Evolutionary conservation across 805 yeast species (phyloP).

Genomic region (Lachancea kluyveri): DNA sequence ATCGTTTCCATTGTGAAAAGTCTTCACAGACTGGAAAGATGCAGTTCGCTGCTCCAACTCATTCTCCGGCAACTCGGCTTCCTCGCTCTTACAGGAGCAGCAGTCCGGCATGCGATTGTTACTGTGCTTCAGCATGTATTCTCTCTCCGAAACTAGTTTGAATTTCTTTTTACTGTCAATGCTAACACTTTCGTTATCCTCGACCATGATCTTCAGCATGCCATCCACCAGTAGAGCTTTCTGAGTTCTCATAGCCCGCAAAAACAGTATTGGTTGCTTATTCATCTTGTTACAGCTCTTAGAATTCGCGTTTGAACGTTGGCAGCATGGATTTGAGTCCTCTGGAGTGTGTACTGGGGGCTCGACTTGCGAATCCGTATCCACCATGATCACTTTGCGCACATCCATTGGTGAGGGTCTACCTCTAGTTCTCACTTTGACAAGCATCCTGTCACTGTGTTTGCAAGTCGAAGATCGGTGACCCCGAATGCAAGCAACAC

Average conservation of each 20-base stretch:
- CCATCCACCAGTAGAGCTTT: constrained; percentile 27
- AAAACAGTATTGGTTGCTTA: constrained; percentile 26
- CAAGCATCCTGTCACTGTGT: constrained; percentile 72
- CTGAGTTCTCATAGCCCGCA: constrained; percentile 21
- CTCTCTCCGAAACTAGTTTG: constrained; percentile 23
- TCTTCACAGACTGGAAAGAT: no score
- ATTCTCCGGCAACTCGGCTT: no score
- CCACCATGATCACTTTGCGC: constrained; percentile 29
- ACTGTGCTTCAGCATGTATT: constrained; percentile 18
- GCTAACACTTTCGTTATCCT: constrained; percentile 4
- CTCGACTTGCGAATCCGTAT: constrained; percentile 23
- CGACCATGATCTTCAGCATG: constrained; percentile 22
- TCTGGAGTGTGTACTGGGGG: constrained; percentile 16
- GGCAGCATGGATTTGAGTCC: constrained; percentile 9
- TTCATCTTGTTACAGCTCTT: constrained; percentile 14
- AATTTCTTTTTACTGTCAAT: no score
- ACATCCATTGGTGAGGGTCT: constrained; percentile 58
- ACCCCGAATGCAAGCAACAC: constrained; percentile 85
- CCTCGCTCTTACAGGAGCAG: background rate
- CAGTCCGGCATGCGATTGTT: background rate
- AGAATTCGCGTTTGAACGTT: background rate
- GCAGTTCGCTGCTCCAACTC: no score
- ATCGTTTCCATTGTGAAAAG: no score
- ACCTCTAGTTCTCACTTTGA: constrained; percentile 87
- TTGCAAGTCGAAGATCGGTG: constrained; percentile 85